These are phyloP conservation scores for Nannizzia gypsea DNA, from an alignment of 2,329 filamentous ascomycete species.

Conservation along the genomic window DNA sequence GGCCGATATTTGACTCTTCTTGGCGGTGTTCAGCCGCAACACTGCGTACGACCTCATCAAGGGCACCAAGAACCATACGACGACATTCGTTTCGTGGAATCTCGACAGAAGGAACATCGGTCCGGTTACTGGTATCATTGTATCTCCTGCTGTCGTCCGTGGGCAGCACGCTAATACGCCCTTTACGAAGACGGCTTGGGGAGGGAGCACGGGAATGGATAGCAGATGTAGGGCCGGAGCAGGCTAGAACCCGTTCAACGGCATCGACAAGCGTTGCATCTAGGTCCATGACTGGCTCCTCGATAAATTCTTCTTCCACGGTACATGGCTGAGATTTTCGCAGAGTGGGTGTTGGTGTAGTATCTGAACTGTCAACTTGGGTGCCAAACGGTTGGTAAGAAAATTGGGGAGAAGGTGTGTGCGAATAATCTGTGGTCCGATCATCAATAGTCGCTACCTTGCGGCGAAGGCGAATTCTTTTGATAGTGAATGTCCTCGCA, in stretches of 20 bases:
- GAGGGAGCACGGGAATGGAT: slow-evolving; percentile 32
- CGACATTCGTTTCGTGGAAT: slow-evolving; percentile 43
- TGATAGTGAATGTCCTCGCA: slow-evolving; percentile 42
- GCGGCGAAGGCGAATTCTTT: slow-evolving; percentile 43
- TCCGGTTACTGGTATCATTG: neutral
- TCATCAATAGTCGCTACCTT: slow-evolving; percentile 26
- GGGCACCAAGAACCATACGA: slow-evolving; percentile 43
- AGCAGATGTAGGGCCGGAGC: slow-evolving; percentile 32
- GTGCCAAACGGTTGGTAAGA: slow-evolving; percentile 19
- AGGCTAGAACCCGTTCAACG: slow-evolving; percentile 43
- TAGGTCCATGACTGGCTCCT: slow-evolving; percentile 46
- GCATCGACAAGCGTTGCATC: slow-evolving; percentile 48
- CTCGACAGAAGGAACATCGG: slow-evolving; percentile 29
- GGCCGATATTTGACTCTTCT: slow-evolving; percentile 25
- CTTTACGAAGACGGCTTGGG: slow-evolving; percentile 26
- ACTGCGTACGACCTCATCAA: slow-evolving; percentile 45
- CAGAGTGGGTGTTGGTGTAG: slow-evolving; percentile 5
- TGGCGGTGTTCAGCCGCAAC: slow-evolving; percentile 40
- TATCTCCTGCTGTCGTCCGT: slow-evolving; percentile 14
- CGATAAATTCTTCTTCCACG: slow-evolving; percentile 41
- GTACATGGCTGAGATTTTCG: slow-evolving; percentile 12
- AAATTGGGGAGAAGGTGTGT: slow-evolving; percentile 15
- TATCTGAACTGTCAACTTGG: slow-evolving; percentile 15
- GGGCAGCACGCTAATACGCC: slow-evolving; percentile 19
- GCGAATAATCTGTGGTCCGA: slow-evolving; percentile 14